Percentiles rank a stretch among this genome's conserved stretches.
Conservation (phyloP, 352 stramenopile genomes). For the Plasmopara halstedii region DNA sequence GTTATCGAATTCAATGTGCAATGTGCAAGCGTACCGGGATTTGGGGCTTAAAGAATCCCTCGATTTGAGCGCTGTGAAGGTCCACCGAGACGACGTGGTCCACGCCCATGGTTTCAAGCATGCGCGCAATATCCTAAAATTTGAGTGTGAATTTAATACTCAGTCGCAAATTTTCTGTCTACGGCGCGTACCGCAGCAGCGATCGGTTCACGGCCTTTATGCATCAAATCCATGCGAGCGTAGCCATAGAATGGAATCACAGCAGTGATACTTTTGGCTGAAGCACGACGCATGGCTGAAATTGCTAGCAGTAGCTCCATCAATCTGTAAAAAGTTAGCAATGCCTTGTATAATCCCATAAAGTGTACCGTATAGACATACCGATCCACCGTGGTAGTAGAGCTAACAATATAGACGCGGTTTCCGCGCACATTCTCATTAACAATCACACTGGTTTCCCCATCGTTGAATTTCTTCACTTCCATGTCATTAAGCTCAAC, state of each 20-base stretch:
- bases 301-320: conserved; percentile 84
- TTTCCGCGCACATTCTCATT: conserved; percentile 74
- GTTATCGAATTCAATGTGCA: too few relatives aligned
- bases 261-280: conserved; percentile 80
- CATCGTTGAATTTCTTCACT: conserved; percentile 78
- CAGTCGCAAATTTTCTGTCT: background rate
- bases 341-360: background rate
- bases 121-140: conserved; percentile 66
- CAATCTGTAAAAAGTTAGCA: conserved; percentile 25
- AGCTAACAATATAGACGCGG: conserved; percentile 83
- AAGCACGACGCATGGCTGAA: conserved; percentile 73
- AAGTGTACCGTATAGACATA: conserved; percentile 9
- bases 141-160: background rate
- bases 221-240: conserved; percentile 77
- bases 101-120: conserved; percentile 87
- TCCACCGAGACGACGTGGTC: conserved; percentile 85
- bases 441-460: conserved; percentile 71
- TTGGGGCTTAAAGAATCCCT: conserved; percentile 84
- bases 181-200: conserved; percentile 44
- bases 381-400: conserved; percentile 81
- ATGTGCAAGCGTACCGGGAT: conserved; percentile 38
- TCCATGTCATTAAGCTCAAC: conserved; percentile 75
- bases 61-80: conserved; percentile 83
- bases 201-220: conserved; percentile 75
- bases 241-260: conserved; percentile 87